These are phyloP conservation scores for Arabis alpina DNA, from an alignment of 345 rosid genomes.

Conservation along the genomic window DNA sequence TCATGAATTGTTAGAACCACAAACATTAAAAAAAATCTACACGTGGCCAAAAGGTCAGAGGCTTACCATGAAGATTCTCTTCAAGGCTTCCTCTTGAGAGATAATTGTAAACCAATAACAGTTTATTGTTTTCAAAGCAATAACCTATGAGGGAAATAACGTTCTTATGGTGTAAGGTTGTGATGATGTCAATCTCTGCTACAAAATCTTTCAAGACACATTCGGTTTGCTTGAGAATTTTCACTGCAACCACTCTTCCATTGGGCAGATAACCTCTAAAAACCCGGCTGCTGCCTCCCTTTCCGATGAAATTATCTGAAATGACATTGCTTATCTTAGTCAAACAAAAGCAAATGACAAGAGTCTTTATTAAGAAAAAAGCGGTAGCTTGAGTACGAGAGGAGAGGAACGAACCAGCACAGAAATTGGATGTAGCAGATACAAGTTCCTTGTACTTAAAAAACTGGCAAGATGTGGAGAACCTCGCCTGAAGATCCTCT, in stretches of 20 bases:
- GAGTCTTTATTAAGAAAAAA: not conserved
- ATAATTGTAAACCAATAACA: slow-evolving; percentile 78
- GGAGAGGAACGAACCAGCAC: slow-evolving; percentile 56
- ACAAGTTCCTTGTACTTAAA: slow-evolving; percentile 77
- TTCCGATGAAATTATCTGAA: slow-evolving; percentile 83
- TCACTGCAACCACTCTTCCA: slow-evolving; percentile 92
- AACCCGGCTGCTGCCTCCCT: slow-evolving; percentile 91
- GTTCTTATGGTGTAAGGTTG: slow-evolving; percentile 76
- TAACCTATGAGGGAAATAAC: slow-evolving; percentile 82
- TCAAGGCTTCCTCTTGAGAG: slow-evolving; percentile 94
- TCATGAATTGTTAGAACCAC: slow-evolving; percentile 20
- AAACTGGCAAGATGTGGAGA: slow-evolving; percentile 74
- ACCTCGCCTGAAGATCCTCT: slow-evolving; percentile 60
- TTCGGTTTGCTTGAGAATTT: slow-evolving; percentile 75
- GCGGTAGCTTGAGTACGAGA: not conserved
- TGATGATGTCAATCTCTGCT: slow-evolving; percentile 80
- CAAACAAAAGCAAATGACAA: slow-evolving; percentile 17
- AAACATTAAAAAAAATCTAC: not conserved
- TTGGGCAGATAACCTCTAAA: slow-evolving; percentile 76
- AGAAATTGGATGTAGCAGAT: slow-evolving; percentile 67
- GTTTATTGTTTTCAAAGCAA: slow-evolving; percentile 67
- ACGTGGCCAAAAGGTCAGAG: slow-evolving; percentile 1
- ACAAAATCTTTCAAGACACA: slow-evolving; percentile 68
- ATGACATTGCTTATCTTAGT: slow-evolving; percentile 10
- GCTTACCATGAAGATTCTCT: slow-evolving; percentile 89